These are phyloP conservation scores for Xerocomellus dryophilus DNA, from an alignment of 768 basidiomycete genomes.

Conservation along the genomic window DNA sequence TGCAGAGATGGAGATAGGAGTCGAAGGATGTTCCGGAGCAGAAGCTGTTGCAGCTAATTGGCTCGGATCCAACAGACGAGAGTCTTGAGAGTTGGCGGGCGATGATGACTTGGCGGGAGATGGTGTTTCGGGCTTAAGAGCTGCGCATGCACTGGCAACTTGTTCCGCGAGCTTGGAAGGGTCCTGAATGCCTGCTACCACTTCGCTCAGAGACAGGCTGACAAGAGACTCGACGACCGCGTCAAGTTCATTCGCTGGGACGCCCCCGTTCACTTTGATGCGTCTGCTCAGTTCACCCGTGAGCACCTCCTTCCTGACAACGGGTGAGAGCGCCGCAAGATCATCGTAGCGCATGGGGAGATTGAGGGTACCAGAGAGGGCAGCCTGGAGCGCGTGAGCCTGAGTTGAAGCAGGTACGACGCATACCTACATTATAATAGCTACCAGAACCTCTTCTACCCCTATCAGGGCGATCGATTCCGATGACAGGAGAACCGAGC, in stretches of 20 bases:
- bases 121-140: constrained; percentile 35
- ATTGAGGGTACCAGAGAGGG: constrained; percentile 74
- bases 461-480: constrained; percentile 57
- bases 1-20: constrained; percentile 74
- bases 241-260: constrained; percentile 57
- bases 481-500: constrained; percentile 56
- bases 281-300: constrained; percentile 80
- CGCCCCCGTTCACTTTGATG: constrained; percentile 53
- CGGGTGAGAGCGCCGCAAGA: constrained; percentile 75
- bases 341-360: constrained; percentile 88
- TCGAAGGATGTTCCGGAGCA: constrained; percentile 87
- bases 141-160: constrained; percentile 42
- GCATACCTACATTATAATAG: constrained; percentile 68
- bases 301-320: constrained; percentile 82
- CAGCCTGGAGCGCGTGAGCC: constrained; percentile 51
- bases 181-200: constrained; percentile 75
- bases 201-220: constrained; percentile 66
- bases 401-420: background rate
- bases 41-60: constrained; percentile 72
- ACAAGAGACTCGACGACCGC: constrained; percentile 71
- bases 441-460: constrained; percentile 79
- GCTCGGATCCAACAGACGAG: constrained; percentile 61
- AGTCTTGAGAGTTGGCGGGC: constrained; percentile 63
- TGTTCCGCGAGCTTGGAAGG: constrained; percentile 63
- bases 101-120: constrained; percentile 52